Conservation (phyloP, 2,329 filamentous ascomycete genomes). For the Esteya vermicola region DNA sequence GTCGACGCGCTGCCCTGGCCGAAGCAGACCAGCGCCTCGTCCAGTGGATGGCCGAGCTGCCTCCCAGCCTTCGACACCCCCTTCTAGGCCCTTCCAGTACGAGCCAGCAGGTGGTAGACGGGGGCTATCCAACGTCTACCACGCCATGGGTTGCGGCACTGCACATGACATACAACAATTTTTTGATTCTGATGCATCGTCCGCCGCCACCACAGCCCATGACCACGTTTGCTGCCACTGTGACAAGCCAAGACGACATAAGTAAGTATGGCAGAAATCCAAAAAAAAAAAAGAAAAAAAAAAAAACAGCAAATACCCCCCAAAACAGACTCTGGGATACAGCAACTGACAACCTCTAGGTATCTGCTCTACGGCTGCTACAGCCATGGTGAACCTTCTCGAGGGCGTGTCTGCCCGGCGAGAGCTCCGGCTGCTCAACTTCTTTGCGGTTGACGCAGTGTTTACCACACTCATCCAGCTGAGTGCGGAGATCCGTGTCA, state of each 20-base stretch:
- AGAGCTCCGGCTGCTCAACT: conserved; percentile 2
- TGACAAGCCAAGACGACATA: conserved; percentile 6
- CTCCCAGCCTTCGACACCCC: neutral
- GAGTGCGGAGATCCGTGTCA: conserved; percentile 10
- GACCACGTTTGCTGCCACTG: neutral
- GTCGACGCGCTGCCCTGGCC: neutral
- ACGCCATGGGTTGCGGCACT: conserved; percentile 5
- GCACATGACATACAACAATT: conserved; percentile 8
- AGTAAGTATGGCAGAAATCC: neutral
- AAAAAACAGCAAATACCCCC: too few species aligned
- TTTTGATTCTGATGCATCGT: conserved; percentile 5
- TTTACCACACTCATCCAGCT: conserved; percentile 11
- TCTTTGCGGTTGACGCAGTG: conserved; percentile 2
- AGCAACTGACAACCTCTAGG: too few species aligned
- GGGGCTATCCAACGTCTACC: neutral
- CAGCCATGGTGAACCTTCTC: neutral
- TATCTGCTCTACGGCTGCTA: conserved; percentile 1
- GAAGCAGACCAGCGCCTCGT: conserved; percentile 6
- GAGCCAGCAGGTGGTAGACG: neutral
- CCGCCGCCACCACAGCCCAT: conserved; percentile 2
- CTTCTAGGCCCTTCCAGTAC: neutral
- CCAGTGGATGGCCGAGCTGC: conserved; percentile 5
- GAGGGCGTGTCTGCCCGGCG: neutral
- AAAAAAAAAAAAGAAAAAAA: too few species aligned
- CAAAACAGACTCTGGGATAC: too few species aligned